Conservation (phyloP, 441 rosid species). For the Eutrema salsugineum region DNA sequence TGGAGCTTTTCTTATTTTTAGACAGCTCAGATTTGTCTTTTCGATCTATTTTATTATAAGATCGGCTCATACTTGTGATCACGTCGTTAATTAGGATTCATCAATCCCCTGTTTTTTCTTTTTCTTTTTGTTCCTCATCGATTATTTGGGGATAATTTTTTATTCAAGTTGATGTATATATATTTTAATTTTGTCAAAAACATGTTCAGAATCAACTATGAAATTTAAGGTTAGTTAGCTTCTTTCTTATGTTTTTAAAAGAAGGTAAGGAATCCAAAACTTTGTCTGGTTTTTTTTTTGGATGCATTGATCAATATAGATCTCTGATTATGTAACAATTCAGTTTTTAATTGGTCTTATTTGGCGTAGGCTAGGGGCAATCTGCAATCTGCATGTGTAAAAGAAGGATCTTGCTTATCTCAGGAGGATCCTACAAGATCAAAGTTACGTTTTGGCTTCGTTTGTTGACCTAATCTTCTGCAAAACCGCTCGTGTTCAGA, state of each 20-base stretch:
- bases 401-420: background rate
- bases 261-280: background rate
- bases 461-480: background rate
- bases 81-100: constrained; percentile 24
- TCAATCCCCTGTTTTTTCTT: background rate
- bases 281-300: background rate
- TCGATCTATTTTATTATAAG: background rate
- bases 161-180: background rate
- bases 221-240: background rate
- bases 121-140: background rate
- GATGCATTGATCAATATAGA: background rate
- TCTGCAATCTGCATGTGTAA: background rate
- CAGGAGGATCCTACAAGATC: background rate
- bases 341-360: background rate
- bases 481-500: background rate
- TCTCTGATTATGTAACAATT: background rate
- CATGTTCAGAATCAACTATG: background rate
- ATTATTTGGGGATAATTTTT: background rate
- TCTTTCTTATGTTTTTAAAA: background rate
- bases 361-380: constrained; percentile 16
- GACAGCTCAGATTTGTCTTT: constrained; percentile 8
- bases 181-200: background rate
- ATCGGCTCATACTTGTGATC: constrained; percentile 2
- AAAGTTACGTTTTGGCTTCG: background rate
- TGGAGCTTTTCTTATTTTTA: background rate